Evolutionary conservation across 2,329 filamentous ascomycete genomes (phyloP), one percentile per base, ranked within the genome.

Genomic region (Neopestalotiopsis rosae): DNA sequence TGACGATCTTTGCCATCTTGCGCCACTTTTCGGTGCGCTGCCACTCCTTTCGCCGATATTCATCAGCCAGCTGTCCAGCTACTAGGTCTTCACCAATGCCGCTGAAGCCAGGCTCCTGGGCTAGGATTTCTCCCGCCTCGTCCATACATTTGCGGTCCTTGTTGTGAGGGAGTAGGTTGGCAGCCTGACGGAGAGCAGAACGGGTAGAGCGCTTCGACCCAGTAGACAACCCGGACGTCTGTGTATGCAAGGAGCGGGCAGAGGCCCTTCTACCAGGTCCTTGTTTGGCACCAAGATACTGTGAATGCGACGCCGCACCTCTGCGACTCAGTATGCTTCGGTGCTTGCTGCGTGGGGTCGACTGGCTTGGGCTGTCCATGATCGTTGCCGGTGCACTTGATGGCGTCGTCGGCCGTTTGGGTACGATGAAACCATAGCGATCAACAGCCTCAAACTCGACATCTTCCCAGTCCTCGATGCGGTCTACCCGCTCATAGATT

Each of bases 391-490:
- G 69, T 52, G 65, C 61, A 38, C 65, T 63, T 2, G 69, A 61
- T n/a, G 66, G 69, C 34, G 85, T 82, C 7, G 77, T 77, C 17
- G 81, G 81, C 45, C 81, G 82, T 17, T 82, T 83, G 58, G 81
- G 76, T 66, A 79, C 85, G 74, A 92, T 92, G 80, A 92, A 92
- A 70, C 90, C 90, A 75, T 91, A 92, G 75, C 90, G 86, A 79
- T 92, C 90, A 71, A 92, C 87, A 76, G 89, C 86, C 64, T 81
- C 83, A 40, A 85, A 88, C 66, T 89, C 81, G 2, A 92, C 81
- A 72, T 91, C 88, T 74, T 91, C 87, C 89, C 89, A 92, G 74
- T 92, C 89, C 76, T 92, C 90, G 24, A 91, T 81, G 17, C 88
- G 88, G 61, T 88, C 87, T 14, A 87, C 87, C 56, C 86, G 79